Percentiles rank a stretch among this genome's conserved stretches.
Conservation (phyloP, 805 yeast genomes). For the Pichia manshurica region DNA sequence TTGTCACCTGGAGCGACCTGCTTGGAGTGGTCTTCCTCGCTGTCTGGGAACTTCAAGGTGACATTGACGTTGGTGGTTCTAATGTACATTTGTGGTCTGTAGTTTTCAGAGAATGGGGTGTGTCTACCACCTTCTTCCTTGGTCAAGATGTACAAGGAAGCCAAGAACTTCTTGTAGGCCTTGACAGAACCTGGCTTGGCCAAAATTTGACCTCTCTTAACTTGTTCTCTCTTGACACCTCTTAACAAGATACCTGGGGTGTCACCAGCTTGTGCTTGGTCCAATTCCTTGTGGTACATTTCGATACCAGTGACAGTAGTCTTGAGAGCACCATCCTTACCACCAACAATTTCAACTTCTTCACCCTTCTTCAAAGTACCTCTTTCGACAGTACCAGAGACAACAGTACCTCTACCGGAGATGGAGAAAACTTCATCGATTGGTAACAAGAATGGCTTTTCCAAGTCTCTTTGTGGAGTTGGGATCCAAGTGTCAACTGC, state of each 20-base stretch:
- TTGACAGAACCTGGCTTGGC: slow-evolving; percentile 88
- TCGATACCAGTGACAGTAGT: slow-evolving; percentile 97
- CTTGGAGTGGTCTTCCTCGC: slow-evolving; percentile 71
- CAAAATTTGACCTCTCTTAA: slow-evolving; percentile 95
- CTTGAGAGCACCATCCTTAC: slow-evolving; percentile 79
- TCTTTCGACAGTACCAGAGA: slow-evolving; percentile 98
- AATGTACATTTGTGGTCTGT: slow-evolving; percentile 96
- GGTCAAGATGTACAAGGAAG: slow-evolving; percentile 86
- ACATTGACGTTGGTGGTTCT: slow-evolving; percentile 96
- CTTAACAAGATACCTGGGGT: slow-evolving; percentile 96
- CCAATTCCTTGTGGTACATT: slow-evolving; percentile 99
- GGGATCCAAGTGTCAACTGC: slow-evolving; percentile 95
- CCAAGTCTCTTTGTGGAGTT: slow-evolving; percentile 93
- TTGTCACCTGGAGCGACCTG: slow-evolving; percentile 98
- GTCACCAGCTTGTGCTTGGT: slow-evolving; percentile 98
- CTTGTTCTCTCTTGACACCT: slow-evolving; percentile 97
- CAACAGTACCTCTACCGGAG: slow-evolving; percentile 99
- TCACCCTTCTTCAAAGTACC: slow-evolving; percentile 97
- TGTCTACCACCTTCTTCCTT: slow-evolving; percentile 99
- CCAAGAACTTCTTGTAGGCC: slow-evolving; percentile 90
- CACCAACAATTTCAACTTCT: slow-evolving; percentile 95
- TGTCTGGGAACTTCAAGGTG: slow-evolving; percentile 81
- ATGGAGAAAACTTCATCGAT: slow-evolving; percentile 96
- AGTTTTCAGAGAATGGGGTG: slow-evolving; percentile 93
- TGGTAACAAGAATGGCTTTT: slow-evolving; percentile 94